phyloP scores from a whole-genome alignment of 257 asterid species.

The Solanum infundibuliforme region DNA sequence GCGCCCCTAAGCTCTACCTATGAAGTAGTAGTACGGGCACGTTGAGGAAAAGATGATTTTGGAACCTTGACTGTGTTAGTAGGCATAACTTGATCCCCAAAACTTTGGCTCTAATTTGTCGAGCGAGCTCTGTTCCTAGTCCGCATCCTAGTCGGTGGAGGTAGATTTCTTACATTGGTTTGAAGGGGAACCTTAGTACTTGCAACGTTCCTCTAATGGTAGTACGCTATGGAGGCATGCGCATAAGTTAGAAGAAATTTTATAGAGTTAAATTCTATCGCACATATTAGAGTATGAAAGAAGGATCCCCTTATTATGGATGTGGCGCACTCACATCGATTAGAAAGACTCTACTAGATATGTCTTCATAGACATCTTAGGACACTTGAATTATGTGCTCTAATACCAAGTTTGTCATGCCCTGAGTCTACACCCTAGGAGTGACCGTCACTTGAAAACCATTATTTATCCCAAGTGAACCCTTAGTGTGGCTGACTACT shows the following conservation, averaged over 20 bases:
- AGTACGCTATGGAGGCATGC: neutral
- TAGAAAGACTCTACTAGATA: no score
- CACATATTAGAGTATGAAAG: neutral
- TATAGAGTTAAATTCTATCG: neutral
- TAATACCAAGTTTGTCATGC: neutral
- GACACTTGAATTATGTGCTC: neutral
- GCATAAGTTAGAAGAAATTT: neutral
- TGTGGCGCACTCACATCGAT: neutral
- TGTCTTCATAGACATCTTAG: neutral
- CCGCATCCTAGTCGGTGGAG: neutral
- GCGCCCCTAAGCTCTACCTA: neutral
- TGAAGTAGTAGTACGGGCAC: neutral
- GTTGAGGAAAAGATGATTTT: neutral
- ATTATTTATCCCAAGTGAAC: neutral
- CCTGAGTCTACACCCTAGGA: neutral
- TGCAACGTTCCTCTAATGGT: neutral
- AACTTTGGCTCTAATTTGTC: neutral
- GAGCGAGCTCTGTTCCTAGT: neutral
- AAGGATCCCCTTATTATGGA: neutral
- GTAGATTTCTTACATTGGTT: neutral
- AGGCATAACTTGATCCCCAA: neutral
- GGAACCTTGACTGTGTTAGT: neutral
- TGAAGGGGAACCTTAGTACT: neutral
- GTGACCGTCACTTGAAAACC: neutral
- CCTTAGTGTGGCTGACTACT: neutral